Conservation (phyloP, 768 basidiomycete species). For the Lactifluus volemus region DNA sequence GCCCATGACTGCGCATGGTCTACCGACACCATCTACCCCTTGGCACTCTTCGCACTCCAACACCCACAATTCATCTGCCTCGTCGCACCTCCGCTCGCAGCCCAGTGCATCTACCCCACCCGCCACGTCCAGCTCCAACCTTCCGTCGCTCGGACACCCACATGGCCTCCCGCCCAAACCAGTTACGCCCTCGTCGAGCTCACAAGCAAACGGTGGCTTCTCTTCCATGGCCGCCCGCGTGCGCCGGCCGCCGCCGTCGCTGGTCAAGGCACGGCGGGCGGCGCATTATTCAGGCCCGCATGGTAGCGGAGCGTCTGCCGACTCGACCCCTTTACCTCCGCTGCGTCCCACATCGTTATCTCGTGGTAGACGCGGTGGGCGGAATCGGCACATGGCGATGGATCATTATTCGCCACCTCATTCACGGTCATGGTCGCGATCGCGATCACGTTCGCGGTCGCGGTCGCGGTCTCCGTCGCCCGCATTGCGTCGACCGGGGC, state of each 20-base stretch:
- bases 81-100: conserved; percentile 15
- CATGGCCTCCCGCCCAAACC: conserved; percentile 19
- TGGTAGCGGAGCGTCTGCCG: conserved; percentile 3
- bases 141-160: background rate
- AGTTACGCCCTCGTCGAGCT: conserved; percentile 11
- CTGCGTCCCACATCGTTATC: background rate
- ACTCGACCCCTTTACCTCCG: conserved; percentile 6
- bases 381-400: conserved; percentile 6
- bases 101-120: conserved; percentile 11
- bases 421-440: conserved; percentile 13
- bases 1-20: conserved; percentile 10
- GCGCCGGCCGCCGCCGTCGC: conserved; percentile 16
- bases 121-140: background rate
- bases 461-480: conserved; percentile 36
- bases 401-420: conserved; percentile 19
- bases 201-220: conserved; percentile 11
- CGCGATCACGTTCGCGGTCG: background rate
- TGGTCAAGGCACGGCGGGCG: conserved; percentile 16
- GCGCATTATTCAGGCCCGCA: conserved; percentile 1
- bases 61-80: conserved; percentile 15
- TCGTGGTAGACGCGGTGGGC: conserved; percentile 13
- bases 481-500: conserved; percentile 32
- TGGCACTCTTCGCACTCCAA: conserved; percentile 27
- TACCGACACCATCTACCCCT: conserved; percentile 2
- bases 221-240: conserved; percentile 16